Percentiles rank a stretch among this genome's conserved stretches.
phyloP scores from a whole-genome alignment of 768 basidiomycete species.

The Pulveroboletus sp. region DNA sequence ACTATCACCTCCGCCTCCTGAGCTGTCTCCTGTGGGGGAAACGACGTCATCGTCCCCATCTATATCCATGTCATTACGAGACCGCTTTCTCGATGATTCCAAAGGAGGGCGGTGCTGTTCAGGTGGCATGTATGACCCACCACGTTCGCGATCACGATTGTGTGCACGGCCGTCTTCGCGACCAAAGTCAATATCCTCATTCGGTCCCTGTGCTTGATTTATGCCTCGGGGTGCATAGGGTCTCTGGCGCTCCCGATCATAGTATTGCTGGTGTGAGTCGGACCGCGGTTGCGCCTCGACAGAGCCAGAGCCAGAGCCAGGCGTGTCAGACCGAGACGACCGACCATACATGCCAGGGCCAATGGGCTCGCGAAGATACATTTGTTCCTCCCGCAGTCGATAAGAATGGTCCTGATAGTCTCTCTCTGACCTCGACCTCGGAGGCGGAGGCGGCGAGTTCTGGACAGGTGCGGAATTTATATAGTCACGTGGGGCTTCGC shows the following conservation, averaged over 20 bases:
- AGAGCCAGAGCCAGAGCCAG: slow-evolving; percentile 51
- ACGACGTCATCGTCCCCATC: slow-evolving; percentile 50
- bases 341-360: slow-evolving; percentile 29
- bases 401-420: slow-evolving; percentile 29
- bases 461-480: slow-evolving; percentile 26
- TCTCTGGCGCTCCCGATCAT: slow-evolving; percentile 46
- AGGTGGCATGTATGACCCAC: slow-evolving; percentile 28
- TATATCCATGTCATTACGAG: slow-evolving; percentile 59
- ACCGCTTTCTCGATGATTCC: slow-evolving; percentile 52
- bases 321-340: slow-evolving; percentile 53
- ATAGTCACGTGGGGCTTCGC: slow-evolving; percentile 32
- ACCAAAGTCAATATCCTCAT: slow-evolving; percentile 48
- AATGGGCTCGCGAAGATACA: slow-evolving; percentile 30
- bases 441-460: slow-evolving; percentile 41
- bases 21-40: slow-evolving; percentile 26
- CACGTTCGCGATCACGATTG: slow-evolving; percentile 36
- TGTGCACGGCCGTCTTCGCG: slow-evolving; percentile 49
- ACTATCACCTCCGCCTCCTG: slow-evolving; percentile 28
- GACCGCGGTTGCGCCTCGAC: slow-evolving; percentile 48
- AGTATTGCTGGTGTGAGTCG: slow-evolving; percentile 43
- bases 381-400: slow-evolving; percentile 27
- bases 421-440: slow-evolving; percentile 34
- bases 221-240: slow-evolving; percentile 51
- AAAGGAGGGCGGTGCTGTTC: slow-evolving; percentile 37
- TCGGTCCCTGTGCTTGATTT: slow-evolving; percentile 33